phyloP scores from a whole-genome alignment of 192 early-diverging fungal genomes.

The Mortierella hygrophila region DNA sequence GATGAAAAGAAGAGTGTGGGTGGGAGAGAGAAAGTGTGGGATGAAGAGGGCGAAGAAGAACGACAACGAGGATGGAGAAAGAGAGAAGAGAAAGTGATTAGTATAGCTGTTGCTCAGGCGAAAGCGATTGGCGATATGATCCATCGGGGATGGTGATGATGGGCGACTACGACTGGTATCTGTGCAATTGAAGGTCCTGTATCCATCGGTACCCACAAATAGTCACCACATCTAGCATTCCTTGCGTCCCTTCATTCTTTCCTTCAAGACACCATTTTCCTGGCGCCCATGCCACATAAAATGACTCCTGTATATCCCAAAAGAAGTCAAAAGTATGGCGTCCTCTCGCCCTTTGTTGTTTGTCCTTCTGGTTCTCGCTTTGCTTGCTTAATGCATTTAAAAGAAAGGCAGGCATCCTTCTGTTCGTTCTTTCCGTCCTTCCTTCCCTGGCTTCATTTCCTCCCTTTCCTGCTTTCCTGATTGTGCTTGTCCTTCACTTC shows the following conservation, averaged over 20 bases:
- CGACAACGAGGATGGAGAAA: background rate
- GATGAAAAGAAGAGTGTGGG: background rate
- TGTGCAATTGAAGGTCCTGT: too few species aligned
- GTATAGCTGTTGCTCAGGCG: too few species aligned
- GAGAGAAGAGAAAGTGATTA: too few species aligned
- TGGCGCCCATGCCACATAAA: too few species aligned
- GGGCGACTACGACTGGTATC: too few species aligned
- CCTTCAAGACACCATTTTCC: too few species aligned
- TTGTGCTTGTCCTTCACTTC: background rate
- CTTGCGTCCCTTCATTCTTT: too few species aligned
- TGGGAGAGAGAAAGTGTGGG: background rate
- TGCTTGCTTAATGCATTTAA: conserved; percentile 3
- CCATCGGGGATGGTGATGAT: too few species aligned
- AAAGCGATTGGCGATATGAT: too few species aligned
- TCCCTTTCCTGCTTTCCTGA: background rate
- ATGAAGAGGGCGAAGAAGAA: background rate
- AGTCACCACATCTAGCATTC: background rate
- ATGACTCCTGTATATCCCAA: background rate
- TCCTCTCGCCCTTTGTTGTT: background rate
- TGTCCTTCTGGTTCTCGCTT: background rate
- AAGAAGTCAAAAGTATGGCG: background rate
- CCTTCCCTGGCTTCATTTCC: background rate
- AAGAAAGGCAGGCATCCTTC: background rate
- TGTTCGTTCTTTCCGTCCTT: background rate
- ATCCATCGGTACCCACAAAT: background rate